Conservation (phyloP, 257 asterid species). For the Scutellaria minor region DNA sequence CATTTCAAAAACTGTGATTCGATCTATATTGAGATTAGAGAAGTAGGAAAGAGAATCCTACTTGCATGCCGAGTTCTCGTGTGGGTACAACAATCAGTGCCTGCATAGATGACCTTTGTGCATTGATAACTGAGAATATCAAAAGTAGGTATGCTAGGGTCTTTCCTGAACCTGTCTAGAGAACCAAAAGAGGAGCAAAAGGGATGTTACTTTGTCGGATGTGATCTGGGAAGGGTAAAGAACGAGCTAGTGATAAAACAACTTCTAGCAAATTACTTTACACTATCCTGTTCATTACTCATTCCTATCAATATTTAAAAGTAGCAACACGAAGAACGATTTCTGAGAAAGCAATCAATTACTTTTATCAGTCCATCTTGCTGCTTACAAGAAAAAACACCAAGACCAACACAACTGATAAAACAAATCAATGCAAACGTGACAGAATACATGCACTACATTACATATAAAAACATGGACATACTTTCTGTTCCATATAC, state of each 20-base stretch:
- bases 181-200: slow-evolving; percentile 38
- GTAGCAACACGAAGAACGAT: slow-evolving; percentile 18
- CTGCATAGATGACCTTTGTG: slow-evolving; percentile 80
- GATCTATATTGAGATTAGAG: slow-evolving; percentile 17
- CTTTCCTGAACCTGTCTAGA: slow-evolving; percentile 99
- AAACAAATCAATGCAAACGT: neutral
- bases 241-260: slow-evolving; percentile 20
- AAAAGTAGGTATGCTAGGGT: slow-evolving; percentile 84
- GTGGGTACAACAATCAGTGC: slow-evolving; percentile 92
- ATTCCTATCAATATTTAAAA: neutral
- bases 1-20: slow-evolving; percentile 13
- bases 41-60: slow-evolving; percentile 39
- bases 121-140: slow-evolving; percentile 66
- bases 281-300: neutral
- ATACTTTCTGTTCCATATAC: neutral
- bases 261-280: slow-evolving; percentile 10
- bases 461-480: slow-evolving; percentile 5
- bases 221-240: slow-evolving; percentile 21
- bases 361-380: neutral
- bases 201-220: slow-evolving; percentile 33
- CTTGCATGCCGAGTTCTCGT: slow-evolving; percentile 98
- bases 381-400: slow-evolving; percentile 16
- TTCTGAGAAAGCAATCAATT: neutral
- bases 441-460: slow-evolving; percentile 15
- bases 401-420: slow-evolving; percentile 15